These are phyloP conservation scores for Amaranthus palmeri DNA, from an alignment of 148 eudicot genomes.

Conservation along the genomic window DNA sequence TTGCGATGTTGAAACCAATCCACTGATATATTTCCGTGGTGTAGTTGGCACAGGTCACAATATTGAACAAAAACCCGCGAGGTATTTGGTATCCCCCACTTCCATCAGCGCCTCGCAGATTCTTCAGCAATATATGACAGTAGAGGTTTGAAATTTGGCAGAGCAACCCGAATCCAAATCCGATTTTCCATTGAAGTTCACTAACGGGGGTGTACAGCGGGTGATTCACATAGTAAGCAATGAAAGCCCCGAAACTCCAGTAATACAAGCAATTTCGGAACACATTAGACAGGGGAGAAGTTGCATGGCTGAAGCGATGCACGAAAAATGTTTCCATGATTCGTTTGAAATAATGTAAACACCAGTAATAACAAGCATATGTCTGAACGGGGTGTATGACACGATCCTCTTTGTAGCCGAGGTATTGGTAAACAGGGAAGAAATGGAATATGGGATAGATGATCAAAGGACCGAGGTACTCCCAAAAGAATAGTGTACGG, in stretches of 20 bases:
- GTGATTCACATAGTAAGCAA: constrained; percentile 89
- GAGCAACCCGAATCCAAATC: constrained; percentile 72
- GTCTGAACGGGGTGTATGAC: constrained; percentile 80
- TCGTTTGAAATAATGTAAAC: constrained; percentile 92
- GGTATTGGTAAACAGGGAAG: constrained; percentile 56
- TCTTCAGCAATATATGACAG: constrained; percentile 88
- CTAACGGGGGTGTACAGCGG: constrained; percentile 86
- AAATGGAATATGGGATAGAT: constrained; percentile 86
- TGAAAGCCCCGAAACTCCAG: constrained; percentile 88
- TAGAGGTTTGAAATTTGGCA: constrained; percentile 85
- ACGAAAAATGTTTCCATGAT: constrained; percentile 94
- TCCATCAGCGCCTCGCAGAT: constrained; percentile 59
- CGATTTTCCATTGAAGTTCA: constrained; percentile 90
- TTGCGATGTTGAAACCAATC: constrained; percentile 96
- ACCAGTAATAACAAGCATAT: constrained; percentile 88
- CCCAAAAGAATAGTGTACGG: constrained; percentile 84
- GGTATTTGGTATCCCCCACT: constrained; percentile 89
- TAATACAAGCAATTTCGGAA: constrained; percentile 87
- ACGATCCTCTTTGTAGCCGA: constrained; percentile 79
- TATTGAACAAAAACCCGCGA: constrained; percentile 84
- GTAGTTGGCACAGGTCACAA: constrained; percentile 96
- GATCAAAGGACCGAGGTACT: constrained; percentile 85
- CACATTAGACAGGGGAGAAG: constrained; percentile 90
- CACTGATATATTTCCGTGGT: constrained; percentile 98
- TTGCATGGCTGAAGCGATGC: constrained; percentile 97